Conservation (phyloP, 1,139 yeast genomes). For the Candida sojae region DNA sequence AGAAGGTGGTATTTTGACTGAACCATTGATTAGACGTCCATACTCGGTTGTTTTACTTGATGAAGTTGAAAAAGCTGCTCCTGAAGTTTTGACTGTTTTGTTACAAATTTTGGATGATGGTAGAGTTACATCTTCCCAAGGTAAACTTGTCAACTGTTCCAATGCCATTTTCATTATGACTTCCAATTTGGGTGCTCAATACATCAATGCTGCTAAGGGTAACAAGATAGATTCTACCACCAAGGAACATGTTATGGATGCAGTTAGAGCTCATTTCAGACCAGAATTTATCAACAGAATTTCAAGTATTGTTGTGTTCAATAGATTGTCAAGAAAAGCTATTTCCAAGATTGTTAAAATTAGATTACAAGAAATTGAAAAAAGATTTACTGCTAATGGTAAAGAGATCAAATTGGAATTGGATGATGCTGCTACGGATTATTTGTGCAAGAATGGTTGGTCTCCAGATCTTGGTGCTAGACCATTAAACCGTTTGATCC, state of each 20-base stretch:
- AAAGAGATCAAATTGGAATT: conserved; percentile 71
- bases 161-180: conserved; percentile 95
- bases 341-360: conserved; percentile 89
- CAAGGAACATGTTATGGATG: conserved; percentile 74
- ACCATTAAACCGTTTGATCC: conserved; percentile 93
- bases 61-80: conserved; percentile 99
- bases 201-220: conserved; percentile 67
- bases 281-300: conserved; percentile 98
- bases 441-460: conserved; percentile 82
- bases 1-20: conserved; percentile 95
- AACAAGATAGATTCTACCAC: conserved; percentile 67
- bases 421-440: conserved; percentile 74
- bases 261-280: conserved; percentile 90
- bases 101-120: conserved; percentile 96
- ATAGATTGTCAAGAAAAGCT: conserved; percentile 87
- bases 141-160: conserved; percentile 89
- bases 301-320: conserved; percentile 88
- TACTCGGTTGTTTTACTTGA: conserved; percentile 93
- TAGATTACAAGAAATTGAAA: conserved; percentile 80
- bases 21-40: conserved; percentile 87
- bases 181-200: conserved; percentile 94
- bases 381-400: conserved; percentile 81
- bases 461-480: conserved; percentile 95
- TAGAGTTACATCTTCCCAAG: conserved; percentile 90
- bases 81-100: conserved; percentile 90